Conservation (phyloP, 2,329 filamentous ascomycete genomes). For the Aspergillus japonicus region DNA sequence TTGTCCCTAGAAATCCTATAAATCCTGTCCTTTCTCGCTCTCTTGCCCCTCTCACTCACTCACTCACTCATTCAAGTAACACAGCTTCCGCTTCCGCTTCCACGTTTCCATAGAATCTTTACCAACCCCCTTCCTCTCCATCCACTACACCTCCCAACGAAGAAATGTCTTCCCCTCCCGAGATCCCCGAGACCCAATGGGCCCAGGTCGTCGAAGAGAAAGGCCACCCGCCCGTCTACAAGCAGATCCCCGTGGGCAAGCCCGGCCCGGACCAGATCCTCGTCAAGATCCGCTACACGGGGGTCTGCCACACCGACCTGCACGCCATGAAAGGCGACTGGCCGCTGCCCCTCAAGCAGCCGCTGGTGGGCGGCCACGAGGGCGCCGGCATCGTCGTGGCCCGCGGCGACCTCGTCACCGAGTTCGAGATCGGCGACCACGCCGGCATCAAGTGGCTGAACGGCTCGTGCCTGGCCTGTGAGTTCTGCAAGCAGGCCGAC, state of each 20-base stretch:
- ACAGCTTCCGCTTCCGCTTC: not conserved
- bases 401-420: constrained; percentile 71
- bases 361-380: constrained; percentile 78
- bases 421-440: constrained; percentile 78
- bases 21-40: not conserved
- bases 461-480: constrained; percentile 77
- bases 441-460: constrained; percentile 93
- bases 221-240: constrained; percentile 61
- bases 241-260: constrained; percentile 70
- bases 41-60: not conserved
- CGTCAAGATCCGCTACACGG: constrained; percentile 84
- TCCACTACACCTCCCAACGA: not conserved
- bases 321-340: constrained; percentile 85
- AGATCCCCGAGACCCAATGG: constrained; percentile 80
- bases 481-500: constrained; percentile 76
- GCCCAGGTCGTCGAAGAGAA: constrained; percentile 85
- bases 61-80: not conserved
- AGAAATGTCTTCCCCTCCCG: constrained; percentile 25
- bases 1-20: not conserved
- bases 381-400: constrained; percentile 82
- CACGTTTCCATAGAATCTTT: not conserved
- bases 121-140: not conserved
- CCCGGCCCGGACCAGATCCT: constrained; percentile 89
- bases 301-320: constrained; percentile 86
- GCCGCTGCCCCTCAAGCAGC: constrained; percentile 78